Evolutionary conservation across 2,329 filamentous ascomycete genomes (phyloP).

Genomic region (Coniochaeta sp.): DNA sequence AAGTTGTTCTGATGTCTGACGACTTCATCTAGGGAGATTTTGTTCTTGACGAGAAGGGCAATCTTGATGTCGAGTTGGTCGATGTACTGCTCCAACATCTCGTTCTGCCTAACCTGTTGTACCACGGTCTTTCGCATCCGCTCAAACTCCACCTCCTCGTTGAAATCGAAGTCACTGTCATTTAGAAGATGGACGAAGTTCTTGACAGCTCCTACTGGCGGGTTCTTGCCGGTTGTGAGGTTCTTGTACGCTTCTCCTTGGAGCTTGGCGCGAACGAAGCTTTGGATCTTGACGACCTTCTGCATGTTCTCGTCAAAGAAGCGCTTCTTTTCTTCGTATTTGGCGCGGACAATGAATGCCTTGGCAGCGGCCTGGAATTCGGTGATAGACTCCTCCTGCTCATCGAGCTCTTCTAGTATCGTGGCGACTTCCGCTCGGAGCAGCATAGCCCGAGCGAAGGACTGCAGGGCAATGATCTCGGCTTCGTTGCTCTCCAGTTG

Average conservation of each 20-base stretch:
- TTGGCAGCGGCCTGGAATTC: slow-evolving; percentile 69
- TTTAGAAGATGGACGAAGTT: slow-evolving; percentile 97
- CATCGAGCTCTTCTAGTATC: slow-evolving; percentile 69
- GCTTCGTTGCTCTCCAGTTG: slow-evolving; percentile 62
- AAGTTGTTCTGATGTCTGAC: slow-evolving; percentile 96
- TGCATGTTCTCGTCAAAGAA: slow-evolving; percentile 97
- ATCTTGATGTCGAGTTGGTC: slow-evolving; percentile 99
- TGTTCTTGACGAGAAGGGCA: slow-evolving; percentile 96
- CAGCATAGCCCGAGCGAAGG: slow-evolving; percentile 70
- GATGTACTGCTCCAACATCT: slow-evolving; percentile 95
- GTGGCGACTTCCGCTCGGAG: slow-evolving; percentile 66
- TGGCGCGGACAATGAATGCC: slow-evolving; percentile 64
- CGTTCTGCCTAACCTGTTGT: slow-evolving; percentile 93
- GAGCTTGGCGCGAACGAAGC: slow-evolving; percentile 87
- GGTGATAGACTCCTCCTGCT: slow-evolving; percentile 69
- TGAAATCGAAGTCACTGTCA: slow-evolving; percentile 97
- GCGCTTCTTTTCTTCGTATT: slow-evolving; percentile 76
- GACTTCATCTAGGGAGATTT: slow-evolving; percentile 96
- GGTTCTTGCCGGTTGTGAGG: slow-evolving; percentile 91
- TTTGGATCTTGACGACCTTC: slow-evolving; percentile 97
- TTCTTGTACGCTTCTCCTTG: slow-evolving; percentile 98
- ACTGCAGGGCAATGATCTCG: slow-evolving; percentile 64
- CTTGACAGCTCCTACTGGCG: slow-evolving; percentile 92
- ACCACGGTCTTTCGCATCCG: slow-evolving; percentile 91
- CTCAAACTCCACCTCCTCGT: slow-evolving; percentile 97